Evolutionary conservation across 1,284 basidiomycete genomes (phyloP).

Genomic region (Sporisorium sorghi): DNA sequence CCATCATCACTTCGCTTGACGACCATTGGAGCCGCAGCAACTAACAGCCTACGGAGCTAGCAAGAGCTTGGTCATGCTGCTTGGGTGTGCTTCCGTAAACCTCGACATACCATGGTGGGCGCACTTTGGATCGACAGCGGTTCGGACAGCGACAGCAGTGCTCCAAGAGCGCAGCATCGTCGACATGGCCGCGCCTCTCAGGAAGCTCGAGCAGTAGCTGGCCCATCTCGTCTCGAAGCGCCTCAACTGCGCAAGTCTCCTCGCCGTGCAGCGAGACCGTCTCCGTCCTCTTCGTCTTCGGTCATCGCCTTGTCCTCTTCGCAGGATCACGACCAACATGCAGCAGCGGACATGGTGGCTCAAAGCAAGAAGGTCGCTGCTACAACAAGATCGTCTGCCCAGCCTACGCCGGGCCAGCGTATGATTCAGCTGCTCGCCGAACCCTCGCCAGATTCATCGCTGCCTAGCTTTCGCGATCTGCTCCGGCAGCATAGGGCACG

Average conservation of each 20-base stretch:
- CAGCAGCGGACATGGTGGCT: neutral
- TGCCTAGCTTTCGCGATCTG: conserved; percentile 40
- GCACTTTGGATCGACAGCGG: conserved; percentile 45
- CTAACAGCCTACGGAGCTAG: neutral
- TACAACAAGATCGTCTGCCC: neutral
- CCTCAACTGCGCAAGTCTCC: conserved; percentile 16
- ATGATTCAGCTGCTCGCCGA: conserved; percentile 30
- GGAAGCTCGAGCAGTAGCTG: neutral
- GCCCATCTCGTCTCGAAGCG: conserved; percentile 24
- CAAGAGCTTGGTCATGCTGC: conserved; percentile 13
- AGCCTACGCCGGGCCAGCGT: conserved; percentile 18
- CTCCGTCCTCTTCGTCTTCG: conserved; percentile 18
- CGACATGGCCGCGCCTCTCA: conserved; percentile 3
- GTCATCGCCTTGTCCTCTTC: conserved; percentile 39
- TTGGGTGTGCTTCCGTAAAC: neutral
- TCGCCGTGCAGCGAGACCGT: conserved; percentile 5
- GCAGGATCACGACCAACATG: conserved; percentile 14
- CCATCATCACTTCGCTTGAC: neutral
- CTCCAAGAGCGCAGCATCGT: neutral
- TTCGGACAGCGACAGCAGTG: conserved; percentile 32
- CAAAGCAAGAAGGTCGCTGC: neutral
- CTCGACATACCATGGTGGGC: conserved; percentile 29
- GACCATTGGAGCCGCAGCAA: neutral
- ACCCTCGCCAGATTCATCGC: conserved; percentile 32
- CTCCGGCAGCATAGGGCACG: conserved; percentile 13